Evolutionary conservation across 495 filamentous ascomycete species (phyloP).

Genomic region (Aspergillus haitiensis): DNA sequence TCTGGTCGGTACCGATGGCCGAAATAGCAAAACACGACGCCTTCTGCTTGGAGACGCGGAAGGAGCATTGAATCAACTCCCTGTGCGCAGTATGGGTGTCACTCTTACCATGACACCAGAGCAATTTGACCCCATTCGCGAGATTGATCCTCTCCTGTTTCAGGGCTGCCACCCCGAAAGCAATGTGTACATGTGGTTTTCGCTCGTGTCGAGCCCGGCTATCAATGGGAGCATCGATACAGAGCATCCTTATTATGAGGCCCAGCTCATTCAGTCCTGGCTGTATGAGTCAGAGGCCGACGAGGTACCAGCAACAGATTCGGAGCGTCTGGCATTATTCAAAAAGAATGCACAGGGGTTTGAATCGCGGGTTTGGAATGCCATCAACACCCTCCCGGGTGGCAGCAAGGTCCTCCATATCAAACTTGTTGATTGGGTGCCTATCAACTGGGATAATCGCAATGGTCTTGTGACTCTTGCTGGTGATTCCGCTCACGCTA

Average conservation of each 20-base stretch:
- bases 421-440: not conserved
- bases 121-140: not conserved
- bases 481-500: constrained; percentile 11
- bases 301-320: not conserved
- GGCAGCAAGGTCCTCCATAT: not conserved
- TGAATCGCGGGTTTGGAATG: not conserved
- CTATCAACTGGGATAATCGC: not conserved
- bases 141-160: constrained; percentile 9
- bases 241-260: not conserved
- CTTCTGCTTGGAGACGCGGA: not conserved
- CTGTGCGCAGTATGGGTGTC: constrained; percentile 2
- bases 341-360: not conserved
- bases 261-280: not conserved
- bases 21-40: not conserved
- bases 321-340: not conserved
- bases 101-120: not conserved
- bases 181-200: constrained; percentile 4
- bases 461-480: constrained; percentile 6
- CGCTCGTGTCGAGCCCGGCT: not conserved
- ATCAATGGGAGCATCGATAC: not conserved
- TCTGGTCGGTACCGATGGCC: not conserved
- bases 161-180: constrained; percentile 1
- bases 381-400: not conserved
- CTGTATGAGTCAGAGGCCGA: not conserved
- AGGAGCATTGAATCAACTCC: constrained; percentile 4